Percentiles rank a stretch among this genome's conserved stretches.
Evolutionary conservation across 257 asterid species (phyloP).

Genomic region (Solanum raphanifolium): DNA sequence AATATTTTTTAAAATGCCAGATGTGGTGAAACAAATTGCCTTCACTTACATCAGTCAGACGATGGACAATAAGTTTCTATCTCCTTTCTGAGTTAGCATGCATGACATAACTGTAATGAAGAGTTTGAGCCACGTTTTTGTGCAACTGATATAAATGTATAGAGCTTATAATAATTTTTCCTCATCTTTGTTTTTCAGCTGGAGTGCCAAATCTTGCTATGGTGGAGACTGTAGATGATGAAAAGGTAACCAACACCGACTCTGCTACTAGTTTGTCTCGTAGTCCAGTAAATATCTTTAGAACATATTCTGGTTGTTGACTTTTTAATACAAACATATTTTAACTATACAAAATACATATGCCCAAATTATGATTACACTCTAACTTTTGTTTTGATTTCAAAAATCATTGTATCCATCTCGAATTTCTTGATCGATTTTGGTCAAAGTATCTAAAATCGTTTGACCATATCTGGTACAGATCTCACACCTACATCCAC

Average conservation of each 20-base stretch:
- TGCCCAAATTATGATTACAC: not conserved
- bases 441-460: not conserved
- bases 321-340: not conserved
- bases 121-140: not conserved
- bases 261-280: not conserved
- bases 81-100: not conserved
- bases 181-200: conserved; percentile 28
- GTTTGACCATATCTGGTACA: not conserved
- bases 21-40: not conserved
- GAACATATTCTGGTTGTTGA: not conserved
- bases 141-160: not conserved
- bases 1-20: not conserved
- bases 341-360: not conserved
- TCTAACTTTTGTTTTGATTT: not conserved
- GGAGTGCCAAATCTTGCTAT: conserved; percentile 82
- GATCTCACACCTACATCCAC: not conserved
- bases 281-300: not conserved
- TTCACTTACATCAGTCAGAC: not conserved
- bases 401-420: not conserved
- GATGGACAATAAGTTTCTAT: not conserved
- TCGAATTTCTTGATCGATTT: not conserved
- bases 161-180: not conserved
- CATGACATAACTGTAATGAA: not conserved
- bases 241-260: conserved; percentile 42
- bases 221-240: conserved; percentile 97